phyloP scores from a whole-genome alignment of 2,329 filamentous ascomycete species.

The Penicillium freii region DNA sequence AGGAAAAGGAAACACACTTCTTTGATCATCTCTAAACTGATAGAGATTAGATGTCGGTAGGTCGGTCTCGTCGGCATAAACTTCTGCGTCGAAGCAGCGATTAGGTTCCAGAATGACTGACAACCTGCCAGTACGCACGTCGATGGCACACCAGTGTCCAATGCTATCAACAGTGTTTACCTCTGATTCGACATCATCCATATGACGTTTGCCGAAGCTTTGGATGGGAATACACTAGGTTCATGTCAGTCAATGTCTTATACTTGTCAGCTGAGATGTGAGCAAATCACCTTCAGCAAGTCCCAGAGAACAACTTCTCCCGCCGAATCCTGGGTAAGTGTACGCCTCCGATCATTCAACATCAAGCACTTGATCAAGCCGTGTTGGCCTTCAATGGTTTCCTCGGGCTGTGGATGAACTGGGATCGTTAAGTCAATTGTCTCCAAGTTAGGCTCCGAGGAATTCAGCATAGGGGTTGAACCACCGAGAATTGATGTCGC shows the following conservation, averaged over 20 bases:
- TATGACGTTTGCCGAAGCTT: constrained; percentile 89
- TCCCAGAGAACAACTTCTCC: constrained; percentile 96
- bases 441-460: constrained; percentile 55
- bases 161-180: constrained; percentile 87
- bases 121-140: constrained; percentile 86
- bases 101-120: constrained; percentile 90
- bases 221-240: constrained; percentile 76
- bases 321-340: constrained; percentile 88
- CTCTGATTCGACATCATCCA: constrained; percentile 85
- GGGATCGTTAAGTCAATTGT: constrained; percentile 56
- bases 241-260: not conserved
- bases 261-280: not conserved
- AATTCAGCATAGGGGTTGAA: constrained; percentile 48
- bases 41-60: constrained; percentile 61
- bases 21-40: constrained; percentile 87
- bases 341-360: constrained; percentile 84
- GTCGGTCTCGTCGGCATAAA: constrained; percentile 87
- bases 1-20: constrained; percentile 60
- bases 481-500: constrained; percentile 73
- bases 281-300: constrained; percentile 65
- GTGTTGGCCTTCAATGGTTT: constrained; percentile 91
- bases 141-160: constrained; percentile 93
- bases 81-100: constrained; percentile 95
- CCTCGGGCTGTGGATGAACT: constrained; percentile 66
- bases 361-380: constrained; percentile 90